Evolutionary conservation across 163 green algal genomes (phyloP).

Genomic region (Scenedesmus sp.): DNA sequence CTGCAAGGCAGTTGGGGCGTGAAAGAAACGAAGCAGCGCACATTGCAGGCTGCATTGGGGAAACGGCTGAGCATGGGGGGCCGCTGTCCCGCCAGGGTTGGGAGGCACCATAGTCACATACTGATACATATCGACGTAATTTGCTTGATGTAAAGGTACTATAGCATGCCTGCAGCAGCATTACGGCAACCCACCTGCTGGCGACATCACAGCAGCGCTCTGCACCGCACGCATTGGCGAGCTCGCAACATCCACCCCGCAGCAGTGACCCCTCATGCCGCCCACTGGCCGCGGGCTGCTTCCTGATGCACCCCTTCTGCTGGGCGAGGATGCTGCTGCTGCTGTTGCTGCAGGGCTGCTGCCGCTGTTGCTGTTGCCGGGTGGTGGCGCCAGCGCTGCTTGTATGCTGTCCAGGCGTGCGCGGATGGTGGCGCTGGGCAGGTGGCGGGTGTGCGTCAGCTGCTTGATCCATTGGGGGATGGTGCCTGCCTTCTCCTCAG

Average conservation of each 20-base stretch:
- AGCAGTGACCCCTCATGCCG: neutral
- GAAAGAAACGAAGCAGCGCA: too few relatives aligned
- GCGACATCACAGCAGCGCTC: neutral
- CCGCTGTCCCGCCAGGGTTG: too few relatives aligned
- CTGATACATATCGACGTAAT: too few relatives aligned
- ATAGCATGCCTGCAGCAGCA: too few relatives aligned
- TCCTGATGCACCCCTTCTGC: neutral
- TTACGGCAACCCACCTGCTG: neutral
- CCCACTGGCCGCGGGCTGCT: neutral
- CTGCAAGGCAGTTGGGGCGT: neutral
- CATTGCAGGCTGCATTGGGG: too few relatives aligned
- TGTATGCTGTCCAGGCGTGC: neutral
- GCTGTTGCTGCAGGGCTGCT: neutral
- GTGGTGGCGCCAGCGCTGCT: neutral
- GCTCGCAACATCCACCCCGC: neutral
- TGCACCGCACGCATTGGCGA: neutral
- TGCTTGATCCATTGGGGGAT: neutral
- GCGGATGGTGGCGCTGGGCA: neutral
- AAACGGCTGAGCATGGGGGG: too few relatives aligned
- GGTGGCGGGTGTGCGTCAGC: neutral
- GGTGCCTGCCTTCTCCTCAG: neutral
- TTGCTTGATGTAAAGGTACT: too few relatives aligned
- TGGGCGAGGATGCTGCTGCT: neutral
- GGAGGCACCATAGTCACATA: too few relatives aligned
- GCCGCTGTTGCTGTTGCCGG: neutral